Evolutionary conservation across 2,329 filamentous ascomycete species (phyloP).

Genomic region (Monosporascus sp.): DNA sequence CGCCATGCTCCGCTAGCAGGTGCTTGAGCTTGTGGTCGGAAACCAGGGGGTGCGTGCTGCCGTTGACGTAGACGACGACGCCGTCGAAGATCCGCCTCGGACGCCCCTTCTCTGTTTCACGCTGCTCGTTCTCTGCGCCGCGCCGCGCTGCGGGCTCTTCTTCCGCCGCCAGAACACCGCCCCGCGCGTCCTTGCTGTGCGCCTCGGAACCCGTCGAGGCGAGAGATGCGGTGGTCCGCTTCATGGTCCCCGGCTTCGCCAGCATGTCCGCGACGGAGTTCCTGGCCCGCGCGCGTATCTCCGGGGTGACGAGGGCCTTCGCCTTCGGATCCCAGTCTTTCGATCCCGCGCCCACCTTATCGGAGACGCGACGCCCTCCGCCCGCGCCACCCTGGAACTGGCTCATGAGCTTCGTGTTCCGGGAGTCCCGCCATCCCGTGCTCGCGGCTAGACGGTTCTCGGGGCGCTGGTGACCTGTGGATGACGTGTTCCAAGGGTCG

Average conservation of each 20-base stretch:
- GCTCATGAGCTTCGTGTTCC: conserved; percentile 61
- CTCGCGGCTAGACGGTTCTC: conserved; percentile 57
- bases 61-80: conserved; percentile 79
- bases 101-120: conserved; percentile 42
- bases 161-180: conserved; percentile 12
- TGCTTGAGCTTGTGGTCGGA: conserved; percentile 85
- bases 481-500: conserved; percentile 68
- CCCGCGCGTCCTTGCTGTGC: neutral
- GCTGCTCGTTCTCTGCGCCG: conserved; percentile 28
- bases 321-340: conserved; percentile 45
- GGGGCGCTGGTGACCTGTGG: conserved; percentile 73
- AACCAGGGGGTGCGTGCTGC: conserved; percentile 73
- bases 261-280: conserved; percentile 53
- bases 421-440: conserved; percentile 67
- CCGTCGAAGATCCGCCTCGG: conserved; percentile 58
- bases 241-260: conserved; percentile 40
- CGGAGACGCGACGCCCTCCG: conserved; percentile 56
- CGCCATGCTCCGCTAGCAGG: conserved; percentile 70
- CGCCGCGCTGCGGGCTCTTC: conserved; percentile 21
- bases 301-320: conserved; percentile 39
- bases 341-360: conserved; percentile 62
- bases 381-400: conserved; percentile 60
- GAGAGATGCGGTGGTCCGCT: conserved; percentile 11
- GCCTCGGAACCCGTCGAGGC: neutral
- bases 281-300: conserved; percentile 32